Conservation (phyloP, 2,329 filamentous ascomycete species). For the Nigrospora oryzae region DNA sequence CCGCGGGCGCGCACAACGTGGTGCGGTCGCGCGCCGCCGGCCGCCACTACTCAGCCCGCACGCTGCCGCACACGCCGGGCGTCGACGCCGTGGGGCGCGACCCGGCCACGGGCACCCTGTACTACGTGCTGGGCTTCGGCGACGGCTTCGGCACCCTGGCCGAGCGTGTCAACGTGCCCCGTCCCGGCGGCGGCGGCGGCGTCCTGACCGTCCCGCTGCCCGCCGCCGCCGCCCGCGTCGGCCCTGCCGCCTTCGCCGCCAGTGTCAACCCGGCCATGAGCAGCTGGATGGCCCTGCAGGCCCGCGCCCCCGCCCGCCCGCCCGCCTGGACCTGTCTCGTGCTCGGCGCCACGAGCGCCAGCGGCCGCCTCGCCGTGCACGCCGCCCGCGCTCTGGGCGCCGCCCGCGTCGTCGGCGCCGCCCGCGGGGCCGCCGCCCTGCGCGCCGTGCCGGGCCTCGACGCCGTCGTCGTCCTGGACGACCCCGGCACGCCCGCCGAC, state of each 20-base stretch:
- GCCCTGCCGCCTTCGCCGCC: conserved; percentile 41
- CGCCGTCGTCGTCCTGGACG: conserved; percentile 31
- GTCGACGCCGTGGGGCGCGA: conserved; percentile 42
- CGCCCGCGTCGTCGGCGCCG: conserved; percentile 39
- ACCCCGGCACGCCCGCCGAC: conserved; percentile 9
- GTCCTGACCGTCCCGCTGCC: conserved; percentile 35
- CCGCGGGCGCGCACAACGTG: conserved; percentile 42
- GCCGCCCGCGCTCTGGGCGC: conserved; percentile 41
- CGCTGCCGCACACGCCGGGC: conserved; percentile 42
- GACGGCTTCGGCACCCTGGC: conserved; percentile 31
- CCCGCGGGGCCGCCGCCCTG: conserved; percentile 34
- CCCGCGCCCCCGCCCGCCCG: conserved; percentile 29
- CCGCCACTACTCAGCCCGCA: conserved; percentile 41
- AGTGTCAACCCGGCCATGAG: conserved; percentile 46
- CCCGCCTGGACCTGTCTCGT: conserved; percentile 38
- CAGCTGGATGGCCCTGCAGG: conserved; percentile 47
- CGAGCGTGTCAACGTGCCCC: conserved; percentile 37
- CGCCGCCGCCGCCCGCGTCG: conserved; percentile 25
- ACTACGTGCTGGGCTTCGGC: conserved; percentile 38
- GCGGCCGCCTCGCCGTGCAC: conserved; percentile 39
- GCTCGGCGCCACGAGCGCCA: conserved; percentile 43
- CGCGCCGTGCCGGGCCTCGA: conserved; percentile 33
- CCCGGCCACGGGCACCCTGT: conserved; percentile 32
- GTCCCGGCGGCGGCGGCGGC: conserved; percentile 21
- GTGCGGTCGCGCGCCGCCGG: conserved; percentile 45